Conservation (phyloP, 495 filamentous ascomycete species). For the Lindgomyces ingoldianus region DNA sequence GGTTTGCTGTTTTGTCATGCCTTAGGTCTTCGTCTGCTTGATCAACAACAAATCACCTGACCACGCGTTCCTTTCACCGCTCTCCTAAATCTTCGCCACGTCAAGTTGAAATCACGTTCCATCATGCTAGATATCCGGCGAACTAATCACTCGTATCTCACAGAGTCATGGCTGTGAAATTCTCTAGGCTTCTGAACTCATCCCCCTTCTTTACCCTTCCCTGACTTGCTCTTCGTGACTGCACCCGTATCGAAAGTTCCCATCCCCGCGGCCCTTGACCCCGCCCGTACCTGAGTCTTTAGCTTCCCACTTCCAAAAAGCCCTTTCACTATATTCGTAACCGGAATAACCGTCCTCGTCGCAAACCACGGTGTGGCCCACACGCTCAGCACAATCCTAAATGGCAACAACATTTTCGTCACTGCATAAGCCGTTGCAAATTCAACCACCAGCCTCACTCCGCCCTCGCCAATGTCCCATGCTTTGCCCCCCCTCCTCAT, state of each 20-base stretch:
- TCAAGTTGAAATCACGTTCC: too few species aligned
- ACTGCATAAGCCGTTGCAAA: constrained; percentile 87
- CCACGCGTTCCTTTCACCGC: too few species aligned
- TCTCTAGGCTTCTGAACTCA: too few species aligned
- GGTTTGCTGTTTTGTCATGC: too few species aligned
- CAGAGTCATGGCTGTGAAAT: too few species aligned
- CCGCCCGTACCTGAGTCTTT: constrained; percentile 31
- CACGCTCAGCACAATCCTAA: constrained; percentile 72
- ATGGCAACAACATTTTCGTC: constrained; percentile 78
- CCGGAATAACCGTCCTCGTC: constrained; percentile 58
- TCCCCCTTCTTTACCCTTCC: too few species aligned
- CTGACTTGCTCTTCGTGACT: constrained; percentile 34
- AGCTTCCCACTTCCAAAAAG: constrained; percentile 45
- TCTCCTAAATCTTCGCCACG: too few species aligned
- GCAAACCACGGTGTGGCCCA: constrained; percentile 97
- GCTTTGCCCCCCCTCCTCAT: constrained; percentile 41
- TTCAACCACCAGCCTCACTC: constrained; percentile 49
- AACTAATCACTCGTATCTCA: too few species aligned
- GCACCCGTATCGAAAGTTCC: constrained; percentile 29
- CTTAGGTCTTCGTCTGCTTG: too few species aligned
- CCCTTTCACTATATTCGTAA: constrained; percentile 44
- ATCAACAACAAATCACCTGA: too few species aligned
- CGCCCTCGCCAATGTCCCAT: constrained; percentile 45
- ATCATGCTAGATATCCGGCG: too few species aligned
- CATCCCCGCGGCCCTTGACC: constrained; percentile 31